Evolutionary conservation across 257 asterid genomes (phyloP).

Genomic region (Solanum verrucosum): DNA sequence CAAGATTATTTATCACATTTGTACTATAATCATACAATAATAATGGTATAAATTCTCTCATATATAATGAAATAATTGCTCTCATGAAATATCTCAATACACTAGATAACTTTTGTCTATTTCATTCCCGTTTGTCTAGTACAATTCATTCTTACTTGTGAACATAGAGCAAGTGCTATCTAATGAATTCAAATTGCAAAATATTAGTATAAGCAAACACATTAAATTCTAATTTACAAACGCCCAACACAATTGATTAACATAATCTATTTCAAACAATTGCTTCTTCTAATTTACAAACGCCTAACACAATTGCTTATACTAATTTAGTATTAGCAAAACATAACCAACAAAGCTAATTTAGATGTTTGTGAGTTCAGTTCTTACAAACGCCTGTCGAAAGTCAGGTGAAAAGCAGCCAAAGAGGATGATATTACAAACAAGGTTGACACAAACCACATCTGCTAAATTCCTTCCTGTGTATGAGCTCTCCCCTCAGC

Average conservation of each 20-base stretch:
- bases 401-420: background rate
- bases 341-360: background rate
- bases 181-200: background rate
- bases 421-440: background rate
- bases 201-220: background rate
- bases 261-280: background rate
- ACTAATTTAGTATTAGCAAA: background rate
- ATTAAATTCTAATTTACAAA: background rate
- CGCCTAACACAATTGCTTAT: background rate
- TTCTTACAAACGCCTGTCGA: background rate
- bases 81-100: background rate
- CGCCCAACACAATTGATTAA: background rate
- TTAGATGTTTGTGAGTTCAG: background rate
- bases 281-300: background rate
- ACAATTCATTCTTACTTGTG: background rate
- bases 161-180: background rate
- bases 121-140: background rate
- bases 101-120: background rate
- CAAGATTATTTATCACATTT: background rate
- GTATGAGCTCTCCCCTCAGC: background rate
- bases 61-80: too few relatives aligned
- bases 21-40: background rate
- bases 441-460: background rate
- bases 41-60: background rate
- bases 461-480: background rate